Conservation (phyloP, 1,284 basidiomycete genomes). For the Papiliotrema nemorosa region DNA sequence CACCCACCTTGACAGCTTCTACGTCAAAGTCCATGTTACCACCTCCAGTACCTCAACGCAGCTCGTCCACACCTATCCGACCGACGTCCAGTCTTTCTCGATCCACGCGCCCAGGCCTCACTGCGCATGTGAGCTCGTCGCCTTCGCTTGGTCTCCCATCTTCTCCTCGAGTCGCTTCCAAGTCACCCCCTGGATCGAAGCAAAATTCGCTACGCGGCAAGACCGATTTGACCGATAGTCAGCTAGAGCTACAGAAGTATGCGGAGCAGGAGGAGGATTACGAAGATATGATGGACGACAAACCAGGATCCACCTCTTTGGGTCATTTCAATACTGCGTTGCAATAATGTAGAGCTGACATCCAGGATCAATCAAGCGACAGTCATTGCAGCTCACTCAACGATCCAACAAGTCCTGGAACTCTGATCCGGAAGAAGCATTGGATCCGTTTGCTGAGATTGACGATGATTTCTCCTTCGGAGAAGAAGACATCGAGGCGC, state of each 20-base stretch:
- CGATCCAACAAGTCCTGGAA: conserved; percentile 83
- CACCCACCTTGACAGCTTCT: conserved; percentile 46
- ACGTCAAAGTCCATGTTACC: background rate
- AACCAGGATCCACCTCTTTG: background rate
- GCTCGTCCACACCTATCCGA: background rate
- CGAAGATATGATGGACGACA: conserved; percentile 73
- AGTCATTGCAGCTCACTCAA: conserved; percentile 61
- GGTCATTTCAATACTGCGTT: background rate
- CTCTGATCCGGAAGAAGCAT: conserved; percentile 76
- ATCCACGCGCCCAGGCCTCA: conserved; percentile 9
- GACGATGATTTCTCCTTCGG: conserved; percentile 68
- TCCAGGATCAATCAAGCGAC: conserved; percentile 5
- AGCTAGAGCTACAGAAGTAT: conserved; percentile 65
- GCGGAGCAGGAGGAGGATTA: conserved; percentile 75
- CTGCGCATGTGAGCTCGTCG: background rate
- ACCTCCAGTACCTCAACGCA: conserved; percentile 3
- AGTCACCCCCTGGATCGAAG: conserved; percentile 37
- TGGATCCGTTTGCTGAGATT: conserved; percentile 94
- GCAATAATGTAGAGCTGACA: background rate
- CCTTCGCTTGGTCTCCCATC: conserved; percentile 5
- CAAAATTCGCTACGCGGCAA: conserved; percentile 33
- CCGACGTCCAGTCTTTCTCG: background rate
- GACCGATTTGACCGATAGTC: conserved; percentile 15
- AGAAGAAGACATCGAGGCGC: conserved; percentile 79
- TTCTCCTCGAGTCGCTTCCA: conserved; percentile 3